Conservation (phyloP, 2,329 filamentous ascomycete species). For the Myriangium duriaei region DNA sequence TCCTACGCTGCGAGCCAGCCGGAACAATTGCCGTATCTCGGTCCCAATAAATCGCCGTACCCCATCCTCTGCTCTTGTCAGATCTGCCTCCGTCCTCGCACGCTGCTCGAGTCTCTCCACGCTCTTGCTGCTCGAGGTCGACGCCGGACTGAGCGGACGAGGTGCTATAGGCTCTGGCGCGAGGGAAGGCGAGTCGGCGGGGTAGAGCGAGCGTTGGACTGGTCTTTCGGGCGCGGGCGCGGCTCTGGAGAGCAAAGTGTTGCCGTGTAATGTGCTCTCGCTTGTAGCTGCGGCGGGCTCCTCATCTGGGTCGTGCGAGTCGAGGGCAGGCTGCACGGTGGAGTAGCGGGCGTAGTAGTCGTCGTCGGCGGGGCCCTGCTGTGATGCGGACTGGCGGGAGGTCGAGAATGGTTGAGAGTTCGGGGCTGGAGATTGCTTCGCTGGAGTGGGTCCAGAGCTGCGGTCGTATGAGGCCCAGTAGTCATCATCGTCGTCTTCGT, state of each 20-base stretch:
- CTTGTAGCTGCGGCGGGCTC: constrained; percentile 34
- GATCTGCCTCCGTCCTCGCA: constrained; percentile 15
- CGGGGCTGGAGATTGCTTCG: constrained; percentile 52
- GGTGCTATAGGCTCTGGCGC: constrained; percentile 34
- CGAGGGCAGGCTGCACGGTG: constrained; percentile 66
- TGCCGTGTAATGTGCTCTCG: constrained; percentile 43
- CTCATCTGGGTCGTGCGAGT: constrained; percentile 71
- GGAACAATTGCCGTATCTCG: constrained; percentile 63
- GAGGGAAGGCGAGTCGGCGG: constrained; percentile 20
- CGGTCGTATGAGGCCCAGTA: constrained; percentile 73
- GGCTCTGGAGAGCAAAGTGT: constrained; percentile 31
- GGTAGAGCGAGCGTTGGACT: background rate
- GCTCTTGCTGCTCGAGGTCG: constrained; percentile 23
- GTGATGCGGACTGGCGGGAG: constrained; percentile 10
- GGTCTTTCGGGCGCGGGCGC: constrained; percentile 3
- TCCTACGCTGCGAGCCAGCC: constrained; percentile 56
- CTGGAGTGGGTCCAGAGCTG: constrained; percentile 42
- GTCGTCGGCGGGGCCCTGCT: constrained; percentile 39
- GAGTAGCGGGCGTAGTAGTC: constrained; percentile 69
- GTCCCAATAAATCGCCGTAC: constrained; percentile 70
- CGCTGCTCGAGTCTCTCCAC: constrained; percentile 46
- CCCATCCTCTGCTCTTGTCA: constrained; percentile 54
- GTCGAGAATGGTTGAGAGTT: constrained; percentile 22
- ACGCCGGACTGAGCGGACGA: constrained; percentile 37
- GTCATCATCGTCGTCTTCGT: constrained; percentile 59